phyloP scores from a whole-genome alignment of 2,329 filamentous ascomycete genomes.

The Verticillium tricorpus region DNA sequence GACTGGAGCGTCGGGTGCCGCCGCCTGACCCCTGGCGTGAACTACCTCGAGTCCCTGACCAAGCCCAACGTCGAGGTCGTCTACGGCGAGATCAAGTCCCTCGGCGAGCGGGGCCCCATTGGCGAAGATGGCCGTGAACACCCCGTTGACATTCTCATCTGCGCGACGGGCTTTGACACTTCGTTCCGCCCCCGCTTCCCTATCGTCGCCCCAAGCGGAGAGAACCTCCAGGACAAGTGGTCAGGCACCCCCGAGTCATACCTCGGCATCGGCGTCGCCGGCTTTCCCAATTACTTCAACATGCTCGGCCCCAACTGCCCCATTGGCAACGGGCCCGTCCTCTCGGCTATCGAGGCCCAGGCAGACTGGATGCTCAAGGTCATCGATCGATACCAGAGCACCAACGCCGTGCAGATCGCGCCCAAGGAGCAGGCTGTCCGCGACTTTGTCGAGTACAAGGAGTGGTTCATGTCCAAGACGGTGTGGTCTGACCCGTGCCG shows the following conservation, averaged over 20 bases:
- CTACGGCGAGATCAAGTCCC: slow-evolving; percentile 26
- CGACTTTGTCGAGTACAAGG: slow-evolving; percentile 45
- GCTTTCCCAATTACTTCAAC: slow-evolving; percentile 24
- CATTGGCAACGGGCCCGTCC: slow-evolving; percentile 31
- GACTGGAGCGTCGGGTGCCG: slow-evolving; percentile 17
- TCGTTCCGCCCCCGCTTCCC: slow-evolving; percentile 30
- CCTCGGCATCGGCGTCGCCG: slow-evolving; percentile 21
- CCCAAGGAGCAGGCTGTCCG: slow-evolving; percentile 40
- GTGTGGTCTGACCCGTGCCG: slow-evolving; percentile 40
- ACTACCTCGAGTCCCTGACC: slow-evolving; percentile 20
- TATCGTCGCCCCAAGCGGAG: slow-evolving; percentile 36
- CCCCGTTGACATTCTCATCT: slow-evolving; percentile 19
- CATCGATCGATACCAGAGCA: slow-evolving; percentile 43
- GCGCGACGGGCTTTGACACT: slow-evolving; percentile 19
- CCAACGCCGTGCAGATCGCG: slow-evolving; percentile 38
- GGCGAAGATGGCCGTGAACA: slow-evolving; percentile 20
- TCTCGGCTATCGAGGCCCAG: slow-evolving; percentile 39
- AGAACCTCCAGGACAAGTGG: slow-evolving; percentile 24
- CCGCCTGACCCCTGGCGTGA: slow-evolving; percentile 16
- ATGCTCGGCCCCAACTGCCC: slow-evolving; percentile 35
- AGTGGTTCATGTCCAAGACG: slow-evolving; percentile 37
- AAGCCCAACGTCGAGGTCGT: slow-evolving; percentile 24
- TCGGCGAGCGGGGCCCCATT: slow-evolving; percentile 21
- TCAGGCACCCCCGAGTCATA: slow-evolving; percentile 21
- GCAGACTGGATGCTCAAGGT: slow-evolving; percentile 46